Evolutionary conservation across 139 green algal genomes (phyloP), one percentile per base, ranked within the genome.

Genomic region (Tetraselmis chui): DNA sequence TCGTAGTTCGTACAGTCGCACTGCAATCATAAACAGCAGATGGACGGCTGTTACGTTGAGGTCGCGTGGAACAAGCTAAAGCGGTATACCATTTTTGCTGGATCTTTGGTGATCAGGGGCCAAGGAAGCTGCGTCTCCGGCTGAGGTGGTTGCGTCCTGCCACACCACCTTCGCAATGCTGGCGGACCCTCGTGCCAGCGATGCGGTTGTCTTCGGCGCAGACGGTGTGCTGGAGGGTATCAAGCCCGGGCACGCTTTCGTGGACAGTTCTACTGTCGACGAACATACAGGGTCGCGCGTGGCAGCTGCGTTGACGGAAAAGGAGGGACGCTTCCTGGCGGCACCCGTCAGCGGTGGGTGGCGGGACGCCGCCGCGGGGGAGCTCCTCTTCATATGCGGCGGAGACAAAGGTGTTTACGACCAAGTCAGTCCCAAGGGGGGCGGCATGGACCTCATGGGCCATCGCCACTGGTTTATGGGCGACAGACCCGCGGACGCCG

Each of bases 341-440:
- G 83, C 83, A 2, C 83, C 83, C 5, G 83, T 86, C 5, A 78
- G 29, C n/a, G 83, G 83, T 24, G 79, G 83, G 25, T 81, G 76
- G 83, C n/a, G 76, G 11, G 79, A 83, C 45, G 83, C 83, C 2
- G 30, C 28, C 1, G n/a, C 75, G 11, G 83, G 83, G 23, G 59
- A 81, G 75, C 31, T 86, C 23, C 80, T 86, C 45, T 81, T 86
- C n/a, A 31, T 86, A 28, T 77, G 32, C 32, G 83, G 75, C 1
- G 83, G 83, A 5, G 1, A 32, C 0, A 0, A 76, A 59, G 29
- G 0, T 1, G 79, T 76, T 25, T 86, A 81, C 83, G 83, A 86
- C 1, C 28, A 24, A 1, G 76, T 32, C 29, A 31, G 24, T 0
- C 1, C 45, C 11, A 5, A 67, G 45, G 2, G 23, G 2, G 28